Percentiles rank a stretch among this genome's conserved stretches.
Conservation (phyloP, 2,329 filamentous ascomycete species). For the Nothomitra cinnamomea region DNA sequence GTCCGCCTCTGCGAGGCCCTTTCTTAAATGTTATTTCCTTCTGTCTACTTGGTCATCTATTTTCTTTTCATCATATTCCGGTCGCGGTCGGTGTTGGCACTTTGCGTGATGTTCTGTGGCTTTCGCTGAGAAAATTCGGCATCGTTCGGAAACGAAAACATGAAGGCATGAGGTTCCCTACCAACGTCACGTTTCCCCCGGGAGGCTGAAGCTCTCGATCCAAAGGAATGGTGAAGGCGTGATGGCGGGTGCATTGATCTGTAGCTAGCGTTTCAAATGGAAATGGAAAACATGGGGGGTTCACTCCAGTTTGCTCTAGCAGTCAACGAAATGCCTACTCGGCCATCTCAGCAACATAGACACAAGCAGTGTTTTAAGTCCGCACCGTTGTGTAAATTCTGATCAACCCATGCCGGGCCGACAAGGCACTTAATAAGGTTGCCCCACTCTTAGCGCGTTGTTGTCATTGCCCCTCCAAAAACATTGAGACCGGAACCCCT, state of each 20-base stretch:
- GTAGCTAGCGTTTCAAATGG: background rate
- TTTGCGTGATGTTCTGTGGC: background rate
- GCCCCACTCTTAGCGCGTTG: too few species aligned
- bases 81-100: conserved; percentile 1
- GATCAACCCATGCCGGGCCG: too few species aligned
- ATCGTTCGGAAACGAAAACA: background rate
- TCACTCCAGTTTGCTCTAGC: background rate
- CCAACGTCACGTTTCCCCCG: background rate
- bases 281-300: background rate
- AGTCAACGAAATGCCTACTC: background rate
- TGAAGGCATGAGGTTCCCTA: background rate
- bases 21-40: background rate
- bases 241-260: background rate
- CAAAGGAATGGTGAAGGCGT: background rate
- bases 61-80: background rate
- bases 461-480: too few species aligned
- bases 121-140: background rate
- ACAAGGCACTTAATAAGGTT: too few species aligned
- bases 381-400: too few species aligned
- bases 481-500: background rate
- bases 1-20: background rate
- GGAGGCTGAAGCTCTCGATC: background rate
- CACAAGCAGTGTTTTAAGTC: too few species aligned
- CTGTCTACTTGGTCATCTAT: background rate
- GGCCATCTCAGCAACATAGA: too few species aligned